phyloP scores from a whole-genome alignment of 2,329 filamentous ascomycete species.

The Ceratocystis smalleyi region DNA sequence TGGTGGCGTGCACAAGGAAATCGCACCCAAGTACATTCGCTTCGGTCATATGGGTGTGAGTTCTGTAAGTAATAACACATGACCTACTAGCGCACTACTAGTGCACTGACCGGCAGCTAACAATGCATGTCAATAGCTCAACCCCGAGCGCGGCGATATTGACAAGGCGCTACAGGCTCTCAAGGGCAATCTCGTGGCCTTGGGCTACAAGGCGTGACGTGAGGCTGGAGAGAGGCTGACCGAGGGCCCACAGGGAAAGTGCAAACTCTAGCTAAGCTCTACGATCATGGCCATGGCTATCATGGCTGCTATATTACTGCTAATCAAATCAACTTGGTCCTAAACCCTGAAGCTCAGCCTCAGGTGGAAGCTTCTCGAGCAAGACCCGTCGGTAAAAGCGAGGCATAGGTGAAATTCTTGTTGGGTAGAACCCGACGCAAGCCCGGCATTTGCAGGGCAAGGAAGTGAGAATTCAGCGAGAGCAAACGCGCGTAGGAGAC shows the following conservation, averaged over 20 bases:
- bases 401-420: neutral
- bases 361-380: conserved; percentile 7
- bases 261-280: conserved; percentile 5
- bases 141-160: conserved; percentile 64
- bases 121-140: conserved; percentile 34
- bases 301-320: neutral
- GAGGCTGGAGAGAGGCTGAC: conserved; percentile 3
- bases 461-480: neutral
- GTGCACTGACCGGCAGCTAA: neutral
- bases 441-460: neutral
- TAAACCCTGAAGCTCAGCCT: too few relatives aligned
- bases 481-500: neutral
- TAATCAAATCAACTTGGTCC: neutral
- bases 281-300: too few relatives aligned
- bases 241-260: neutral
- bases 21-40: conserved; percentile 80
- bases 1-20: conserved; percentile 89
- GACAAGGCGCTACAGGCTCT: conserved; percentile 70
- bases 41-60: conserved; percentile 98
- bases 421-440: neutral
- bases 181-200: conserved; percentile 57
- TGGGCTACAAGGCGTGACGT: conserved; percentile 36
- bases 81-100: too few relatives aligned
- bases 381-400: conserved; percentile 6
- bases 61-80: conserved; percentile 40